A percentile compares a stretch with the other conserved stretches of the same genome.
Evolutionary conservation across 1,284 basidiomycete genomes (phyloP).

Genomic region (Ceratobasidium sp.): DNA sequence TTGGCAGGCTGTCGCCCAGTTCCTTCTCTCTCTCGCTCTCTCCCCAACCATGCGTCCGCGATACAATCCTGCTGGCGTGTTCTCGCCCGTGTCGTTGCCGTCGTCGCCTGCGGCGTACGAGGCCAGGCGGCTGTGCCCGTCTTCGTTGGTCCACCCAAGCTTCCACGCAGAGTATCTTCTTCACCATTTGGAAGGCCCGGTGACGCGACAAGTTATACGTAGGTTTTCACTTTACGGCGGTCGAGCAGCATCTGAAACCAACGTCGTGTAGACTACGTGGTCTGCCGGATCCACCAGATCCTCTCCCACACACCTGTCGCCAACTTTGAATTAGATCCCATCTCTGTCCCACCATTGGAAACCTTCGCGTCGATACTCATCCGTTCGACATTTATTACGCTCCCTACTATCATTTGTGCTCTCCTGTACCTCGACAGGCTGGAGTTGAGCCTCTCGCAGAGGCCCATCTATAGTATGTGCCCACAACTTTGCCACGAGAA

Average conservation of each 20-base stretch:
- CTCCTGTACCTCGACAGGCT: conserved; percentile 44
- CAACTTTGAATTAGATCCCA: conserved; percentile 32
- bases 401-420: conserved; percentile 45
- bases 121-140: conserved; percentile 40
- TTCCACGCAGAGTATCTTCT: conserved; percentile 44
- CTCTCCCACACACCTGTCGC: conserved; percentile 43
- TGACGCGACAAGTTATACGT: conserved; percentile 42
- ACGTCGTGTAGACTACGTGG: conserved; percentile 30
- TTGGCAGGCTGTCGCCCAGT: conserved; percentile 5
- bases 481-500: conserved; percentile 28
- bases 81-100: conserved; percentile 41
- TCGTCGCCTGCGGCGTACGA: conserved; percentile 34
- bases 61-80: conserved; percentile 26
- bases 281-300: conserved; percentile 42
- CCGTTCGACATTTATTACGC: conserved; percentile 44
- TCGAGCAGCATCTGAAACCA: neutral
- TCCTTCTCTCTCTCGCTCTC: conserved; percentile 10
- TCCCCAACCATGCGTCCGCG: conserved; percentile 15
- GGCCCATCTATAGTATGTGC: conserved; percentile 43
- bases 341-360: conserved; percentile 36
- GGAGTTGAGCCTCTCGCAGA: conserved; percentile 41
- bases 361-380: conserved; percentile 41
- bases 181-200: conserved; percentile 40
- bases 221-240: neutral
- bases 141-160: conserved; percentile 45